phyloP scores from a whole-genome alignment of 257 asterid species.

The Salvia splendens region DNA sequence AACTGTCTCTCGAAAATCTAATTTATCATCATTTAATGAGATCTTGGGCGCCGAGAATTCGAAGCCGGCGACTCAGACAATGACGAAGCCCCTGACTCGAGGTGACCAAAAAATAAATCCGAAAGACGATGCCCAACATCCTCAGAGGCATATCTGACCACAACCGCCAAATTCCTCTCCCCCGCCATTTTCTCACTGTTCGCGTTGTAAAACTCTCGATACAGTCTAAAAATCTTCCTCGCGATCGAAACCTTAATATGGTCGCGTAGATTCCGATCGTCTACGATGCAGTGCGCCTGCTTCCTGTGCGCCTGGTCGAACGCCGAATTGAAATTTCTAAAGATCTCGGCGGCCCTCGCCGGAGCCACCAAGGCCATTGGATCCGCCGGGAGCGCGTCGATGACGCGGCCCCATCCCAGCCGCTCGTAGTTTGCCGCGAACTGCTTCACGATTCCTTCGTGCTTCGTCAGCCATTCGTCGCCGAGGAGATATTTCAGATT shows the following conservation, averaged over 20 bases:
- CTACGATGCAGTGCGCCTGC: conserved; percentile 57
- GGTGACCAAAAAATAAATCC: conserved; percentile 50
- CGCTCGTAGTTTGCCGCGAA: conserved; percentile 57
- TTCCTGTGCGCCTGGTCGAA: conserved; percentile 69
- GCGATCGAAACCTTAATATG: conserved; percentile 53
- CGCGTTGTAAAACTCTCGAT: conserved; percentile 55
- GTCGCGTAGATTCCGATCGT: conserved; percentile 63
- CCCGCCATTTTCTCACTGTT: conserved; percentile 34
- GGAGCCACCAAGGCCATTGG: conserved; percentile 31
- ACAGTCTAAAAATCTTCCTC: conserved; percentile 47
- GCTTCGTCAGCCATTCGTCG: conserved; percentile 68
- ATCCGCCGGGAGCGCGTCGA: conserved; percentile 51
- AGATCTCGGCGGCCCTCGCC: conserved; percentile 49
- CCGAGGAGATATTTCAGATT: conserved; percentile 68
- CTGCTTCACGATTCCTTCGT: conserved; percentile 56
- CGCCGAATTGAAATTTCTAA: conserved; percentile 57
- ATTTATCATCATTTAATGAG: conserved; percentile 28
- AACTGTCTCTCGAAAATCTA: background rate
- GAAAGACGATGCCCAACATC: conserved; percentile 63
- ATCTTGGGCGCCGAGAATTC: conserved; percentile 28
- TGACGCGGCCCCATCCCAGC: conserved; percentile 78
- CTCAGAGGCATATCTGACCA: conserved; percentile 71
- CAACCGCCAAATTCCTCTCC: conserved; percentile 43
- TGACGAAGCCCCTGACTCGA: conserved; percentile 38
- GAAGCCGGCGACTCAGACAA: conserved; percentile 45